Base-by-base conservation (phyloP, 352 stramenopile genomes). In the Globisporangium uncinulatum region DNA sequence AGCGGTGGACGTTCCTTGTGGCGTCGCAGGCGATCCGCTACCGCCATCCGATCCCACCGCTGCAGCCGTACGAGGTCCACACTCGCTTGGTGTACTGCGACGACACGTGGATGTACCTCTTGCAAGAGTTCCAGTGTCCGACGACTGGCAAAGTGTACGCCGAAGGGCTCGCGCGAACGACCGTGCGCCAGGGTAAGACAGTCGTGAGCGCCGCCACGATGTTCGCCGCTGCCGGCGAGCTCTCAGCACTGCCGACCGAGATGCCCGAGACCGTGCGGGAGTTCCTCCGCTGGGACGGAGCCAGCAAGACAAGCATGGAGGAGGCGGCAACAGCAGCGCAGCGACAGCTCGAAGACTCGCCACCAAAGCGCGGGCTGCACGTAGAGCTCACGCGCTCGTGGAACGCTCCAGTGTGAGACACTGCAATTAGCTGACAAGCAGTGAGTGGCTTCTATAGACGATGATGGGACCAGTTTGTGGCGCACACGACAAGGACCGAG, bases 1-100 rank as follows among this genome's bases (percentile, higher is more conserved):
- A 87, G 50, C 66, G 67, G 1, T 78, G 77, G 58, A 73, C 85
- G 63, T 77, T 91, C 44, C 56, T 89, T 19, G 70, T 79, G 0
- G 78, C 59, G 24, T 87, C 79, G 45, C 80, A 93, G 54, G 62
- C 67, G 9, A 77, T 88, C 34, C 76, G 78, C 19, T 86, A 81
- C 69, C 76, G 78, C n/a, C 65, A 78, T 37, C 61, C 70, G n/a
- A 83, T 89, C 50, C 57, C 67, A 6, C 69, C 76, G 17, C 84
- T 87, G 56, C 61, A 70, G 10, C 61, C 76, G 10, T 89, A 89
- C 54, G 76, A 89, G 58, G 74, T 89, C 47, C 76, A 71, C 57
- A 76, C 79, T 34, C 59, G 73, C 42, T 55, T 87, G 44, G 62
- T 81, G 24, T 75, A 79, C 53, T 78, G 65, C 59, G 79, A 89